Conservation (phyloP, 2,329 filamentous ascomycete species). For the Pseudocercospora fijiensis region DNA sequence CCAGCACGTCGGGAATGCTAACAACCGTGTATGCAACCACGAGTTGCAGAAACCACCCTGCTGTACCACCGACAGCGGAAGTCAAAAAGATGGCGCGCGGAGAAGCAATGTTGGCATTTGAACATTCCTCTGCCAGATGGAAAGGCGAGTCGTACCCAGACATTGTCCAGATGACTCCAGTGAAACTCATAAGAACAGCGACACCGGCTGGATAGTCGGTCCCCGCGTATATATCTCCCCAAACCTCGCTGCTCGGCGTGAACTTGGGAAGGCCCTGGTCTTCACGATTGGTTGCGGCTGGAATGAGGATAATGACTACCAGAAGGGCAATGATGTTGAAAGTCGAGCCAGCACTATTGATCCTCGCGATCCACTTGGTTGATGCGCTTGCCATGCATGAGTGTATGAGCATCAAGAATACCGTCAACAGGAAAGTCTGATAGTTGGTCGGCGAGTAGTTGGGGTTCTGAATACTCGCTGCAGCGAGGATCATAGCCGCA, state of each 20-base stretch:
- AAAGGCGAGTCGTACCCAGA: constrained; percentile 63
- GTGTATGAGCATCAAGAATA: constrained; percentile 66
- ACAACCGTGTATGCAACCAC: constrained; percentile 71
- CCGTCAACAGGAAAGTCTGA: constrained; percentile 67
- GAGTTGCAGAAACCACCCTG: constrained; percentile 72
- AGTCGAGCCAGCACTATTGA: constrained; percentile 68
- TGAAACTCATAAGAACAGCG: constrained; percentile 69
- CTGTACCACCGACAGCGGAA: constrained; percentile 62
- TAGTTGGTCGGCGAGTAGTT: constrained; percentile 63
- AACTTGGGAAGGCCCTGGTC: constrained; percentile 59
- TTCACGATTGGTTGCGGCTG: constrained; percentile 55
- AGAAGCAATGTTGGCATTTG: constrained; percentile 68
- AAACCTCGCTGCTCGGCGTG: constrained; percentile 58
- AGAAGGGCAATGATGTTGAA: constrained; percentile 69
- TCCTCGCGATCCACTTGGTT: constrained; percentile 66
- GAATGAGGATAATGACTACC: constrained; percentile 67
- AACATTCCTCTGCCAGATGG: constrained; percentile 73
- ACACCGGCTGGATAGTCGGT: constrained; percentile 68
- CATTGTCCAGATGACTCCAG: constrained; percentile 69
- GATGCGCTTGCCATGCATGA: constrained; percentile 67
- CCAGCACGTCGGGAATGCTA: constrained; percentile 59
- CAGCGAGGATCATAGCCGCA: constrained; percentile 69
- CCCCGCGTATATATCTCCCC: constrained; percentile 64
- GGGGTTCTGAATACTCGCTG: constrained; percentile 66
- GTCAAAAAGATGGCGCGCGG: constrained; percentile 72